Base-by-base conservation (phyloP, 2,329 filamentous ascomycete species). In the Epichloe brachyelytri region DNA sequence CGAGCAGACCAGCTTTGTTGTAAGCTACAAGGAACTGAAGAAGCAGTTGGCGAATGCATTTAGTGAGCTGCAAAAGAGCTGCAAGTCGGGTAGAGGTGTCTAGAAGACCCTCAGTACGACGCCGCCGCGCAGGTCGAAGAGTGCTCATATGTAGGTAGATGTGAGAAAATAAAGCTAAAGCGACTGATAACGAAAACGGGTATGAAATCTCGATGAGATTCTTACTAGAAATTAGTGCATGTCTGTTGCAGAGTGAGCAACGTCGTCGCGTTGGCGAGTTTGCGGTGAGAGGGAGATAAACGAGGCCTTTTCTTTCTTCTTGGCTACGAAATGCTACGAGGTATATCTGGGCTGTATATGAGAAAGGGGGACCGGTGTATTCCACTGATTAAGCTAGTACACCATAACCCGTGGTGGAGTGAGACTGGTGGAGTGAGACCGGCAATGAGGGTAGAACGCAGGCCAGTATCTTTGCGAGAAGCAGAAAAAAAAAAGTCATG, bases 21-120 rank as follows among this genome's bases (percentile, higher is more conserved):
- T 96, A 54, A 91, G 81, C 57, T 98, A 94, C 66, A 87, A 88
- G 65, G 93, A 97, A 66, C 68, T 98, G 55, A 94, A 80, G 68
- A 80, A 81, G 64, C 77, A 80, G 63, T 67, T 82, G 46, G 69
- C 71, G 40, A 71, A 70, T 49, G 73, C 79, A 3, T 84, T 82
- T 58, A 71, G 72, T 36, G 80, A 83, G 50, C 69, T 84, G 49
- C 67, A 73, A 49, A 80, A 79, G 63, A 67, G 63, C 46, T 64
- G 61, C 51, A 71, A 70, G 58, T 61, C 63, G 44, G 60, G 57
- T 5, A 61, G 66, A 52, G 62, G 62, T 48, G 64, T 69, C 50
- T 71, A 69, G 60, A 53, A 55, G 59, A 57, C 33, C 50, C 49
- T 22, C 3, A n/a, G 34, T 22, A 15, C 43, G 22, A 51, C 47